Evolutionary conservation across 805 yeast species (phyloP).

Genomic region (Cyberlindnera mrakii): DNA sequence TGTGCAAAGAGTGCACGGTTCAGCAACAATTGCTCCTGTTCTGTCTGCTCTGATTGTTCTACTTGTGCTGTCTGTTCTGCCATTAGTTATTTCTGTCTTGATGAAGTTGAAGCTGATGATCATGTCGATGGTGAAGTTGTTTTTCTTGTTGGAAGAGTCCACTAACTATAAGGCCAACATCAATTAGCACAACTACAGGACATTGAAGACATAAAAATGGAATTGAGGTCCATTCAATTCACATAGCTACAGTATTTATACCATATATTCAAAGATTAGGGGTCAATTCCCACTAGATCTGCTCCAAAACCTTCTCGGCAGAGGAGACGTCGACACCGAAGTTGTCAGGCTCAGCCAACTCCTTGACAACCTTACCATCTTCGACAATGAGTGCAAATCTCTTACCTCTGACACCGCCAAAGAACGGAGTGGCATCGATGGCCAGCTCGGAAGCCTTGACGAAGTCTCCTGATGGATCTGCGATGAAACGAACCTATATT

Average conservation of each 20-base stretch:
- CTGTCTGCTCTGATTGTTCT: neutral
- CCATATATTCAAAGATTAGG: neutral
- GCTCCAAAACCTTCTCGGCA: conserved; percentile 33
- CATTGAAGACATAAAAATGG: too few species aligned
- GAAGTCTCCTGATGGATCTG: conserved; percentile 78
- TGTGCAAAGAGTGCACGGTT: conserved; percentile 49
- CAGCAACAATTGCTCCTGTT: conserved; percentile 2
- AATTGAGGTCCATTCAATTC: too few species aligned
- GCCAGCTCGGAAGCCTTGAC: conserved; percentile 55
- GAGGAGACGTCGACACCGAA: conserved; percentile 52
- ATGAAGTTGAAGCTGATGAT: too few species aligned
- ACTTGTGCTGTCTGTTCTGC: neutral
- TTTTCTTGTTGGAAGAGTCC: too few species aligned
- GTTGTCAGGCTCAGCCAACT: conserved; percentile 78
- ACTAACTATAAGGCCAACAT: too few species aligned
- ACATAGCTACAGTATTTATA: too few species aligned
- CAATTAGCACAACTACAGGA: too few species aligned
- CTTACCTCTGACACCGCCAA: conserved; percentile 71
- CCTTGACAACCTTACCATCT: conserved; percentile 61
- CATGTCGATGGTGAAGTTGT: too few species aligned
- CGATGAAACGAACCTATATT: conserved; percentile 46
- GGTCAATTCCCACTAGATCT: conserved; percentile 5
- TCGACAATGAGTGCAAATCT: conserved; percentile 74
- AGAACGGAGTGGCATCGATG: conserved; percentile 70
- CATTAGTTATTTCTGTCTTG: too few species aligned